Evolutionary conservation across 2,329 filamentous ascomycete genomes (phyloP).

Genomic region (Aspergillus eucalypticola): DNA sequence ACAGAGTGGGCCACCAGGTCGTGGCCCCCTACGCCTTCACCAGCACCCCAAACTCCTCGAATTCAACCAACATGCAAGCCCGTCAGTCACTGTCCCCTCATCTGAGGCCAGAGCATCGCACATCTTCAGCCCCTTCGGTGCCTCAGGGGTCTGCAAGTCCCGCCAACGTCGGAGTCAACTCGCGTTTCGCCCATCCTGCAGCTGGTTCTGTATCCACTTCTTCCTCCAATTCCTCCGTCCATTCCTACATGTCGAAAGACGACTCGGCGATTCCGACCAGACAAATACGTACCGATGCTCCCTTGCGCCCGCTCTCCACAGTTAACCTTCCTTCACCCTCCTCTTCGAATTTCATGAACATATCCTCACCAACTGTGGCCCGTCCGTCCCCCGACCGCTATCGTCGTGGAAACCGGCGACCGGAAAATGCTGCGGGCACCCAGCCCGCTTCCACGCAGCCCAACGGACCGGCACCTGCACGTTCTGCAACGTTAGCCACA

Average conservation of each 20-base stretch:
- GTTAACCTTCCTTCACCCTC: slow-evolving; percentile 54
- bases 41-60: slow-evolving; percentile 65
- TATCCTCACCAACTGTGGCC: slow-evolving; percentile 52
- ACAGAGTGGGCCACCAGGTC: slow-evolving; percentile 57
- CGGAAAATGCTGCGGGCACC: slow-evolving; percentile 46
- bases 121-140: slow-evolving; percentile 54
- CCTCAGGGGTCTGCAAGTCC: slow-evolving; percentile 41
- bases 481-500: slow-evolving; percentile 7
- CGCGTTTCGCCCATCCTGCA: slow-evolving; percentile 47
- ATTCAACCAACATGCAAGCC: slow-evolving; percentile 51
- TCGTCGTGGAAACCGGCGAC: slow-evolving; percentile 64
- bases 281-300: slow-evolving; percentile 37
- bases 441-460: slow-evolving; percentile 13
- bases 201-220: slow-evolving; percentile 57
- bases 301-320: slow-evolving; percentile 47
- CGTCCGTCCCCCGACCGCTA: slow-evolving; percentile 83
- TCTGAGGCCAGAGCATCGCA: slow-evolving; percentile 58
- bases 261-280: slow-evolving; percentile 49
- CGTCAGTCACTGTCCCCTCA: slow-evolving; percentile 56
- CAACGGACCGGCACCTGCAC: slow-evolving; percentile 10
- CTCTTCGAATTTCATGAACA: slow-evolving; percentile 56
- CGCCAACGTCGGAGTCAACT: slow-evolving; percentile 32
- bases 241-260: slow-evolving; percentile 50
- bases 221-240: slow-evolving; percentile 51
- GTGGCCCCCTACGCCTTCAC: slow-evolving; percentile 78